These are phyloP conservation scores for Vanderwaltozyma polyspora DNA, from an alignment of 805 yeast species.

Conservation along the genomic window DNA sequence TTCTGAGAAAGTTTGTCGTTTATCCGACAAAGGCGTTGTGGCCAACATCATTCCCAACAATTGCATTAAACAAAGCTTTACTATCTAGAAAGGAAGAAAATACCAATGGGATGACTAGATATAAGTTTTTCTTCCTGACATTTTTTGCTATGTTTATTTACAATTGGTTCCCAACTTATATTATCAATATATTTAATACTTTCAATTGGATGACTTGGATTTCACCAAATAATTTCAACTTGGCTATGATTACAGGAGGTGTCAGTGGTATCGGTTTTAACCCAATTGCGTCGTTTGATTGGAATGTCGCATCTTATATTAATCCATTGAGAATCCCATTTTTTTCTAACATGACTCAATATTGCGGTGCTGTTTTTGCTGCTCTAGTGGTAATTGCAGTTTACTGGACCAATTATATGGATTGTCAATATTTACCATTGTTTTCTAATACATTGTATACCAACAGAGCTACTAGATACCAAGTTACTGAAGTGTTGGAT, in stretches of 20 bases:
- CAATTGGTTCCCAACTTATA: conserved; percentile 37
- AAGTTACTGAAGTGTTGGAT: conserved; percentile 37
- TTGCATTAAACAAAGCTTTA: conserved; percentile 40
- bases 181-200: conserved; percentile 32
- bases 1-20: conserved; percentile 46
- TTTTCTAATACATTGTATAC: conserved; percentile 42
- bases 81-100: conserved; percentile 25
- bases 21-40: conserved; percentile 43
- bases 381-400: conserved; percentile 27
- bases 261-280: conserved; percentile 39
- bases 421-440: conserved; percentile 31
- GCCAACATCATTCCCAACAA: conserved; percentile 40
- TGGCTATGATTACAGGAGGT: conserved; percentile 41
- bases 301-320: conserved; percentile 31
- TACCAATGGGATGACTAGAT: conserved; percentile 28
- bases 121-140: conserved; percentile 27
- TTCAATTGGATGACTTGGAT: conserved; percentile 55
- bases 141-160: conserved; percentile 29
- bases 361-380: conserved; percentile 27
- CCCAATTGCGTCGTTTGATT: conserved; percentile 44
- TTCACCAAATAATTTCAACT: conserved; percentile 36
- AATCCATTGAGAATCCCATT: conserved; percentile 36
- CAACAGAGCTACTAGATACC: conserved; percentile 38
- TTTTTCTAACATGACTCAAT: conserved; percentile 26
- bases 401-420: conserved; percentile 33